These are phyloP conservation scores for Paulownia fortunei DNA, from an alignment of 257 asterid species.

Conservation along the genomic window DNA sequence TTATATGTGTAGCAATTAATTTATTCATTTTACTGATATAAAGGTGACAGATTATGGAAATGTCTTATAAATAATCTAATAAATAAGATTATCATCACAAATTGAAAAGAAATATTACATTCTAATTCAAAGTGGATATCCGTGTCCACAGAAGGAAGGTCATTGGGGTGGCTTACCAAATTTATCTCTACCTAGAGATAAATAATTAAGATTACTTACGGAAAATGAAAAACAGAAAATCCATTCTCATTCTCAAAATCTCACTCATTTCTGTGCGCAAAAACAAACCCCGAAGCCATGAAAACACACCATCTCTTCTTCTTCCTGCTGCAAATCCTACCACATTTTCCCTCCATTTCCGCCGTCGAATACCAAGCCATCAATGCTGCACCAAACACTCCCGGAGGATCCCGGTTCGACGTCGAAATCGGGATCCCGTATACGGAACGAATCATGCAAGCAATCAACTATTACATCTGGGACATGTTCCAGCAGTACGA, in stretches of 20 bases:
- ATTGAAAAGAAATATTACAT: no score
- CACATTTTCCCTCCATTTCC: neutral
- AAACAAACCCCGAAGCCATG: conserved; percentile 20
- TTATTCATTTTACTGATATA: no score
- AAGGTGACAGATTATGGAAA: no score
- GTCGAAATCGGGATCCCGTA: conserved; percentile 41
- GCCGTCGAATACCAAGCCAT: conserved; percentile 41
- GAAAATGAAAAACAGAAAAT: neutral
- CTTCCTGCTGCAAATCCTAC: conserved; percentile 22
- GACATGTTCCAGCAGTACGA: conserved; percentile 36
- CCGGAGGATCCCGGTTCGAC: conserved; percentile 46
- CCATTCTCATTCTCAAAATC: neutral
- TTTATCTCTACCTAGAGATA: neutral
- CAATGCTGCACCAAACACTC: conserved; percentile 25
- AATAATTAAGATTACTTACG: neutral
- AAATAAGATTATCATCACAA: neutral
- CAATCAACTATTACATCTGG: conserved; percentile 44
- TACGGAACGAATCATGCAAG: conserved; percentile 34
- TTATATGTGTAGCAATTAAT: no score
- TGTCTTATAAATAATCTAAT: neutral
- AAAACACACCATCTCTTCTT: neutral
- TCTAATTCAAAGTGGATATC: neutral
- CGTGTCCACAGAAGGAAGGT: neutral
- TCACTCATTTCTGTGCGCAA: neutral
- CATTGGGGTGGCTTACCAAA: conserved; percentile 24